Percentiles rank a stretch among this genome's conserved stretches.
These are phyloP conservation scores for Hypomontagnella monticulosa DNA, from an alignment of 495 filamentous ascomycete genomes.

Conservation along the genomic window DNA sequence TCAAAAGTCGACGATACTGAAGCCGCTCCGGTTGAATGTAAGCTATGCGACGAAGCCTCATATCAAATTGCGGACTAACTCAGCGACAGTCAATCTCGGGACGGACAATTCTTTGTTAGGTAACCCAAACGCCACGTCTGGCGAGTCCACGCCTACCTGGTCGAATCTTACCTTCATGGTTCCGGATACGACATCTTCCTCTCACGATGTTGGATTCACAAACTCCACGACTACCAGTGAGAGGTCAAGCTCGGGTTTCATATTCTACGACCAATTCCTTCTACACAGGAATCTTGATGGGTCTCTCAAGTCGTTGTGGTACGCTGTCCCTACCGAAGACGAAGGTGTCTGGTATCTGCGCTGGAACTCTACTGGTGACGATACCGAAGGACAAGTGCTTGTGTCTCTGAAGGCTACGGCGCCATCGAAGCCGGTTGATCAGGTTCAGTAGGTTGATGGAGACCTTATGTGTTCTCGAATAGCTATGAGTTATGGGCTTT, in stretches of 20 bases:
- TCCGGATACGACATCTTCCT: slow-evolving; percentile 31
- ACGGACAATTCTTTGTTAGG: slow-evolving; percentile 36
- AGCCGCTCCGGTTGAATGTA: slow-evolving; percentile 38
- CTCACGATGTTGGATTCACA: slow-evolving; percentile 37
- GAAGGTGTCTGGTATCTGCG: slow-evolving; percentile 44
- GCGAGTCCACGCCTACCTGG: slow-evolving; percentile 23
- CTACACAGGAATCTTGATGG: slow-evolving; percentile 44
- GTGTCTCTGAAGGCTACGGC: slow-evolving; percentile 43
- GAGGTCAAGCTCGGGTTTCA: slow-evolving; percentile 41
- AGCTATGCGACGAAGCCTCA: not conserved
- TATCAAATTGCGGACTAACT: slow-evolving; percentile 8
- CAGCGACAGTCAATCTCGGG: slow-evolving; percentile 6
- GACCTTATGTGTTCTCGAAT: not conserved
- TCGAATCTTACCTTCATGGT: slow-evolving; percentile 42
- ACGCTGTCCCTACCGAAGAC: slow-evolving; percentile 33
- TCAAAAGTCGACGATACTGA: slow-evolving; percentile 11
- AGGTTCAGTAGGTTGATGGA: not conserved
- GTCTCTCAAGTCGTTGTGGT: slow-evolving; percentile 46
- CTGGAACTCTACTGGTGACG: slow-evolving; percentile 47
- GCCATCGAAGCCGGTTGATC: slow-evolving; percentile 32
- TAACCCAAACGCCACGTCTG: slow-evolving; percentile 42
- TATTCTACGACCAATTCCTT: slow-evolving; percentile 50
- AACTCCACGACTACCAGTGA: slow-evolving; percentile 30
- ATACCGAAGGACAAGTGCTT: slow-evolving; percentile 30
- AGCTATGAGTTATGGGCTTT: too few species aligned